A percentile compares a stretch with the other conserved stretches of the same genome.
phyloP scores from a whole-genome alignment of 768 basidiomycete genomes.

The Calocybe gangraenosa region DNA sequence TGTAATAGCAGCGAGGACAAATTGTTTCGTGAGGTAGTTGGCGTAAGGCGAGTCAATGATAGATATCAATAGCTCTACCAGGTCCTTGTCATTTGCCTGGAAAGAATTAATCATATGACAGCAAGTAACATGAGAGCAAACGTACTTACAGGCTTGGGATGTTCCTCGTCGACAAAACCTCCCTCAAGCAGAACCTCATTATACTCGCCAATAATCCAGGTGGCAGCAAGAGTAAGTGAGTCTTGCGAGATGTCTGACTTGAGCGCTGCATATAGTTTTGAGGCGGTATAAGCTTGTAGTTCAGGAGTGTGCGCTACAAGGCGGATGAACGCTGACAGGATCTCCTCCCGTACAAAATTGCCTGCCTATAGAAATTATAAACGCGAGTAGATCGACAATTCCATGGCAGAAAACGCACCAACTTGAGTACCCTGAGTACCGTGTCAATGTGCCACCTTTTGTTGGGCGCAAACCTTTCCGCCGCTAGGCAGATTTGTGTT shows the following conservation, averaged over 20 bases:
- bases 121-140: not conserved
- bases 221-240: constrained; percentile 85
- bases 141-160: constrained; percentile 55
- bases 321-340: constrained; percentile 91
- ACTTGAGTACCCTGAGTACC: constrained; percentile 83
- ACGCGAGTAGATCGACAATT: not conserved
- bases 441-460: constrained; percentile 99
- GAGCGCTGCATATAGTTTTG: constrained; percentile 84
- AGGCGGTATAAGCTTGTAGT: constrained; percentile 91
- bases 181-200: constrained; percentile 85
- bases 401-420: constrained; percentile 48
- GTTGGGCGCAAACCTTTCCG: constrained; percentile 95
- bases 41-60: constrained; percentile 92
- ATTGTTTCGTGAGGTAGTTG: constrained; percentile 88
- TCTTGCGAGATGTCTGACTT: constrained; percentile 94
- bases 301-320: constrained; percentile 97
- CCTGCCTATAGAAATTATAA: constrained; percentile 61
- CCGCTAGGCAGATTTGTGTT: constrained; percentile 93
- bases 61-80: constrained; percentile 82
- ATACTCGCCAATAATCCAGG: constrained; percentile 97
- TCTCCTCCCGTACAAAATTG: constrained; percentile 96
- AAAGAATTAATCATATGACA: not conserved
- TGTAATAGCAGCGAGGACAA: constrained; percentile 82
- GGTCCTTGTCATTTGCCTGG: constrained; percentile 75
- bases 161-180: constrained; percentile 74